phyloP scores from a whole-genome alignment of 495 filamentous ascomycete species.

The Astrothelium subdiscretum region DNA sequence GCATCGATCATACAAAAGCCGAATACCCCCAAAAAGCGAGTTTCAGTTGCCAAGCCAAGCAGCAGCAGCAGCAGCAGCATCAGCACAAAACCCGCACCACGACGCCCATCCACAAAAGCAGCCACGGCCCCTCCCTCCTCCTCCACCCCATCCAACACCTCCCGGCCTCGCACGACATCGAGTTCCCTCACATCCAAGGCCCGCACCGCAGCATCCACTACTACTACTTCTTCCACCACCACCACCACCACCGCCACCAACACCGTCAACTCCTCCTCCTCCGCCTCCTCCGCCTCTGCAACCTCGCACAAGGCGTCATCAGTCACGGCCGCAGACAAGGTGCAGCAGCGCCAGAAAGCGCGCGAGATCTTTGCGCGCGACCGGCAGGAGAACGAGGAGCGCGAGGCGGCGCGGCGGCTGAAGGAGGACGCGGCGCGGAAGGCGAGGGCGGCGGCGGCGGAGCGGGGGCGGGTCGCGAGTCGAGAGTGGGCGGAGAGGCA shows the following conservation, averaged over 20 bases:
- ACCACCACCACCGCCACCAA: neutral
- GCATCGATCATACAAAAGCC: too few species aligned
- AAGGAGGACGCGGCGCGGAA: slow-evolving; percentile 45
- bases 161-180: neutral
- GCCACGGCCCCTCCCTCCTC: neutral
- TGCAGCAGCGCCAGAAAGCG: slow-evolving; percentile 22
- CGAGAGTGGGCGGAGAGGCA: slow-evolving; percentile 64
- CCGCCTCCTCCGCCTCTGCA: slow-evolving; percentile 3
- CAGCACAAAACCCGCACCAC: neutral
- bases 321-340: neutral
- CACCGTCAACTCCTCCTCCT: neutral
- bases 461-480: slow-evolving; percentile 48
- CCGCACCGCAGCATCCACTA: neutral
- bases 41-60: too few species aligned
- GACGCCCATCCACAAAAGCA: neutral
- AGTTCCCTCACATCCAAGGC: neutral
- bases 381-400: slow-evolving; percentile 34
- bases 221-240: neutral
- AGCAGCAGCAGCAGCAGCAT: too few species aligned
- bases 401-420: slow-evolving; percentile 41
- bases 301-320: neutral
- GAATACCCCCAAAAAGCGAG: too few species aligned
- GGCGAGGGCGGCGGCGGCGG: slow-evolving; percentile 52
- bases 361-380: slow-evolving; percentile 46
- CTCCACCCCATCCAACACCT: neutral